Evolutionary conservation across 192 early-diverging fungal species (phyloP), one percentile per base, ranked within the genome.

Genomic region (Coemansia sp.): DNA sequence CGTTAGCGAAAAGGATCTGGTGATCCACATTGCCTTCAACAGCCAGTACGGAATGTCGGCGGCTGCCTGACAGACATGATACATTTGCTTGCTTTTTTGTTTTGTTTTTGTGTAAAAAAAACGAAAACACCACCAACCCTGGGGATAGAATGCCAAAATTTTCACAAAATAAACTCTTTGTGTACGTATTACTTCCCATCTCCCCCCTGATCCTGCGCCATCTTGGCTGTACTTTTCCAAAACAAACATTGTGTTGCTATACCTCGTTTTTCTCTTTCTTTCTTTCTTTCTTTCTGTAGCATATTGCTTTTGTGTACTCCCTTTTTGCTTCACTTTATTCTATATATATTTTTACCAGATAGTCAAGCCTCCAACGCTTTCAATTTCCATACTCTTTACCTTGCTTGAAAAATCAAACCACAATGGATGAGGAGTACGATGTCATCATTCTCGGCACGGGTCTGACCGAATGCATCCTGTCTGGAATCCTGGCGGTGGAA

Each of bases 401-500:
- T 30, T 30, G 30, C 30, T 30, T 30, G 30, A 30, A 30, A 3
- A 30, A 30, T 49, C 38, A 49, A 49, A 49, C n/a, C 6, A 59
- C 21, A 30, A 77, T 94, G 93, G 90, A 95, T 86, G 93, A 94
- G 76, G 68, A 88, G 69, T 95, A 95, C 85, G 93, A 95, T 79
- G 89, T 92, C 71, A 89, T 95, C 79, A 90, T 95, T 53, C 85
- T 95, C 35, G 93, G 93, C 70, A 95, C 93, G 34, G 93, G 93
- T 38, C 84, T 95, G 73, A 94, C 93, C 73, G 92, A 95, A 77
- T 95, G 93, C 83, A 89, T 95, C 72, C 85, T 95, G 26, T 95
- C 93, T 11, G 93, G 92, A 38, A 83, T 94, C 49, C 86, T 95
- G 36, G 93, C 93, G 8, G 90, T 94, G 33, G 93, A 95, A 72